These are phyloP conservation scores for Neurospora intermedia DNA, from an alignment of 495 filamentous ascomycete species.

Conservation along the genomic window DNA sequence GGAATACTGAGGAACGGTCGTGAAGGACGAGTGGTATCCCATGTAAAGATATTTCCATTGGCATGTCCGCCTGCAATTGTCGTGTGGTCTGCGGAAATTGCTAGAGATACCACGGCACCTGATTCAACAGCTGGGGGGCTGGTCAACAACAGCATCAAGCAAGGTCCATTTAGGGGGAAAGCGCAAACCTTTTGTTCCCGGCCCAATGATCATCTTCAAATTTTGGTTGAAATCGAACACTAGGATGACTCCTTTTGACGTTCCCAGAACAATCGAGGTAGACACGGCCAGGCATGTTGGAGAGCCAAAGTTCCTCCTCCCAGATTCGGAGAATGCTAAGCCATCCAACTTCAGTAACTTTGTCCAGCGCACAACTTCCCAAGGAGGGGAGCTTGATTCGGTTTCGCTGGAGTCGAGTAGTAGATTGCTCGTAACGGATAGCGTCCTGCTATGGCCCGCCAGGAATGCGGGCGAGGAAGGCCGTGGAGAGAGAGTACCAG, in stretches of 20 bases:
- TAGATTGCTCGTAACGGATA: slow-evolving; percentile 53
- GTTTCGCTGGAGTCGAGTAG: slow-evolving; percentile 45
- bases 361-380: slow-evolving; percentile 96
- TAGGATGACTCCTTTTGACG: slow-evolving; percentile 85
- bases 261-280: slow-evolving; percentile 82
- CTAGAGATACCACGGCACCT: slow-evolving; percentile 75
- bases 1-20: slow-evolving; percentile 83
- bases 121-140: slow-evolving; percentile 65
- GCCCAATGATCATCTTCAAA: slow-evolving; percentile 83
- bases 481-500: slow-evolving; percentile 46
- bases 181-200: slow-evolving; percentile 76
- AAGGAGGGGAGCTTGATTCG: slow-evolving; percentile 64
- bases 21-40: slow-evolving; percentile 74
- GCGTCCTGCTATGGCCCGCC: slow-evolving; percentile 62
- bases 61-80: slow-evolving; percentile 86
- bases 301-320: slow-evolving; percentile 82
- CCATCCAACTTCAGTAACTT: slow-evolving; percentile 81
- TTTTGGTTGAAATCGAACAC: slow-evolving; percentile 97
- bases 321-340: slow-evolving; percentile 88
- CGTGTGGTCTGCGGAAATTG: slow-evolving; percentile 85
- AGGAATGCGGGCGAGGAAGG: slow-evolving; percentile 72
- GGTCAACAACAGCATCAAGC: slow-evolving; percentile 12
- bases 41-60: slow-evolving; percentile 89
- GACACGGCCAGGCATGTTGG: slow-evolving; percentile 88
- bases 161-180: neutral